Percentiles rank a stretch among this genome's conserved stretches.
These are phyloP conservation scores for Fraxinus velutina DNA, from an alignment of 305 asterid genomes.

Conservation along the genomic window DNA sequence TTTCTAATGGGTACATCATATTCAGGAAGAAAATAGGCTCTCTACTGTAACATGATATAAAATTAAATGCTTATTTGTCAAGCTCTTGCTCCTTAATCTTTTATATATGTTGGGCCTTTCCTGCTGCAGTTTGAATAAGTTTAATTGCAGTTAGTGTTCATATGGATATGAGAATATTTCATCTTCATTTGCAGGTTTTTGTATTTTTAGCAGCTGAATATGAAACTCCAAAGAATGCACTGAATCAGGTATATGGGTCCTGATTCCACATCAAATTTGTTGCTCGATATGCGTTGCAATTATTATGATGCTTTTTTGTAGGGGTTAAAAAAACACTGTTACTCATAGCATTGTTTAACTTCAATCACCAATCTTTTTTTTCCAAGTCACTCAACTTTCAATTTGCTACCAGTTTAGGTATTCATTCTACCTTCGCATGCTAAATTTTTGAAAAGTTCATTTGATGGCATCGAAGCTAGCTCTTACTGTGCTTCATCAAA, in stretches of 20 bases:
- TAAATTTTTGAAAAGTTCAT: background rate
- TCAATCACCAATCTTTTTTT: background rate
- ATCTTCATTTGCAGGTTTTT: conserved; percentile 60
- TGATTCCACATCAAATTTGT: background rate
- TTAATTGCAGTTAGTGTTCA: background rate
- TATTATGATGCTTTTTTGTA: background rate
- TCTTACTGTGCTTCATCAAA: background rate
- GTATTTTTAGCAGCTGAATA: conserved; percentile 95
- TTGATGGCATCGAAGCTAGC: background rate
- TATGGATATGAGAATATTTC: conserved; percentile 2
- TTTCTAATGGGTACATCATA: background rate
- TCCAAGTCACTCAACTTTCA: background rate
- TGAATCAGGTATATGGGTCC: conserved; percentile 65
- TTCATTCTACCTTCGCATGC: background rate
- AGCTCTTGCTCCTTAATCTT: background rate
- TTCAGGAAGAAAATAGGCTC: background rate
- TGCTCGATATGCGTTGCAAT: background rate
- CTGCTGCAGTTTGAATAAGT: conserved; percentile 4
- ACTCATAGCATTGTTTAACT: background rate
- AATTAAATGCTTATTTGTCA: background rate
- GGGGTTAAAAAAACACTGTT: background rate
- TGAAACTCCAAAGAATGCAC: conserved; percentile 69
- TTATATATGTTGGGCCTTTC: background rate
- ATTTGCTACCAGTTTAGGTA: background rate
- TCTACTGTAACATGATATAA: background rate